A percentile compares a stretch with the other conserved stretches of the same genome.
These are phyloP conservation scores for Torulaspora maleeae DNA, from an alignment of 805 yeast species.

Conservation along the genomic window DNA sequence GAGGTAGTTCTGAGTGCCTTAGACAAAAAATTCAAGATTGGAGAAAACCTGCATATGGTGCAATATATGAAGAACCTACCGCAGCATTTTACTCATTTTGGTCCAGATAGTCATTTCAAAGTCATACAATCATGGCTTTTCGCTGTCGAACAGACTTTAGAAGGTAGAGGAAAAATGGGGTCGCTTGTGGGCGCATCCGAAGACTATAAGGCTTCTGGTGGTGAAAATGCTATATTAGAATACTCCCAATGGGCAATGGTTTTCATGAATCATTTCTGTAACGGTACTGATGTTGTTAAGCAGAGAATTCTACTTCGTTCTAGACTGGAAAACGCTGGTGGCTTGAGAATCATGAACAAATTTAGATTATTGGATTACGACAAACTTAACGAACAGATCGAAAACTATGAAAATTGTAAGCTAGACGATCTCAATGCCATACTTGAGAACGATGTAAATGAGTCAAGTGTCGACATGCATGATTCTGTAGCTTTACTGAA, in stretches of 20 bases:
- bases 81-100: conserved; percentile 18
- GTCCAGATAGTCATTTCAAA: conserved; percentile 24
- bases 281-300: conserved; percentile 26
- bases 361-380: conserved; percentile 58
- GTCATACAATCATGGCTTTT: conserved; percentile 67
- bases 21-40: conserved; percentile 35
- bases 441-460: conserved; percentile 21
- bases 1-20: conserved; percentile 35
- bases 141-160: conserved; percentile 60
- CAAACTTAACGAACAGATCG: conserved; percentile 59
- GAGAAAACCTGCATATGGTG: conserved; percentile 28
- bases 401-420: conserved; percentile 49
- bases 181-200: conserved; percentile 90
- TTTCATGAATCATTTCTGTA: conserved; percentile 32
- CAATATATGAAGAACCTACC: conserved; percentile 19
- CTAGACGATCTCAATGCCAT: conserved; percentile 34
- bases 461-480: conserved; percentile 42
- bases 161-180: conserved; percentile 86
- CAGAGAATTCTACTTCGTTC: conserved; percentile 34
- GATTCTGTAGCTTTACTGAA: conserved; percentile 65
- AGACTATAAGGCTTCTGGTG: conserved; percentile 51
- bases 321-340: conserved; percentile 33
- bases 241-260: conserved; percentile 33
- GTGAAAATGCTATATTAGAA: conserved; percentile 40
- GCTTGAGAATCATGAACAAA: conserved; percentile 35